Conservation (phyloP, 2,329 filamentous ascomycete species). For the Coniochaeta ligniaria region DNA sequence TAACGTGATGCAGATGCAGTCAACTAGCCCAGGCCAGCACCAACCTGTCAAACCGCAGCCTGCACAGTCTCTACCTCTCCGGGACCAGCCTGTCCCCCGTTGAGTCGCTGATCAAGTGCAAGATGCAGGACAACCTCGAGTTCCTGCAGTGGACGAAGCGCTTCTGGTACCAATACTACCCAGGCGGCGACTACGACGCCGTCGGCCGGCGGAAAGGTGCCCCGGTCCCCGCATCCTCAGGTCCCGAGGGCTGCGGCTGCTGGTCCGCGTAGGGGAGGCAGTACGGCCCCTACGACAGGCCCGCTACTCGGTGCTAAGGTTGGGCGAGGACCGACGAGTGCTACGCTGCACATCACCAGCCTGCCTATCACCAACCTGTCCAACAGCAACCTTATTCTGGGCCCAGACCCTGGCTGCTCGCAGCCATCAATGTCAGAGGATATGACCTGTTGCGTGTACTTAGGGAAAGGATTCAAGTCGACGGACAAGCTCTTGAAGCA, state of each 20-base stretch:
- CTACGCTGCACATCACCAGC: conserved; percentile 74
- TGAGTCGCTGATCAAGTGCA: conserved; percentile 87
- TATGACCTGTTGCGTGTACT: too few relatives aligned
- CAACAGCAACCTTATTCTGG: too few relatives aligned
- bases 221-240: conserved; percentile 43
- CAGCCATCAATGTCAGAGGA: too few relatives aligned
- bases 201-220: conserved; percentile 75
- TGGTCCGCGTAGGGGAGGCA: conserved; percentile 45
- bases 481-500: too few relatives aligned
- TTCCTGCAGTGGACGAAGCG: conserved; percentile 96
- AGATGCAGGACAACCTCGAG: conserved; percentile 99
- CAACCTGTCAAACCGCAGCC: background rate
- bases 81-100: too few relatives aligned
- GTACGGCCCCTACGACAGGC: conserved; percentile 55
- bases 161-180: conserved; percentile 98
- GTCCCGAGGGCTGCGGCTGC: conserved; percentile 39
- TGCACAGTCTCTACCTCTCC: too few relatives aligned
- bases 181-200: conserved; percentile 94
- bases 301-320: conserved; percentile 37
- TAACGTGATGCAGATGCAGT: background rate
- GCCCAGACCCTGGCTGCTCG: background rate
- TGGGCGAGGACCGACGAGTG: conserved; percentile 53
- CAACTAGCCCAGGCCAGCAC: background rate
- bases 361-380: too few relatives aligned
- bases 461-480: too few relatives aligned